phyloP scores from a whole-genome alignment of 805 yeast genomes.

The Candida vartiovaarae region DNA sequence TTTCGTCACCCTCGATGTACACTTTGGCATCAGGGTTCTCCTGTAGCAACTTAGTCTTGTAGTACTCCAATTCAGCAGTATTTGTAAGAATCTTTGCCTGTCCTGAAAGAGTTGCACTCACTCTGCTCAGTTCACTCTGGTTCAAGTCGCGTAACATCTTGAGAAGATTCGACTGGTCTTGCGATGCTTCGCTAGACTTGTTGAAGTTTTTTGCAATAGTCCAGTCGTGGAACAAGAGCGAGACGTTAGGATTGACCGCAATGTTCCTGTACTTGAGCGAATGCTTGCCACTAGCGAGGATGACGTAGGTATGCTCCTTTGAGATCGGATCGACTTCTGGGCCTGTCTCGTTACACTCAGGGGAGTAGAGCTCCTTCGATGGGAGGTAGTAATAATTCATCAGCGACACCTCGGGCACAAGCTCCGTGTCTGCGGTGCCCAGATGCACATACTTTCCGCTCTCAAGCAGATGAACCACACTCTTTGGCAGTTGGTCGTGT shows the following conservation, averaged over 20 bases:
- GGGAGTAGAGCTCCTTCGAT: slow-evolving; percentile 27
- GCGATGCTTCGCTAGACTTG: slow-evolving; percentile 22
- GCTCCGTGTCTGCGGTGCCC: slow-evolving; percentile 58
- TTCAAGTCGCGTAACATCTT: slow-evolving; percentile 69
- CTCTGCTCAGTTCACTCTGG: slow-evolving; percentile 69
- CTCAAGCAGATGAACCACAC: slow-evolving; percentile 40
- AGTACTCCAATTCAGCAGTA: slow-evolving; percentile 47
- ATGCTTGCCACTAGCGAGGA: slow-evolving; percentile 62
- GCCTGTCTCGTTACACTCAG: slow-evolving; percentile 11
- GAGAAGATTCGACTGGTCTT: slow-evolving; percentile 35
- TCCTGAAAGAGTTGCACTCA: slow-evolving; percentile 79
- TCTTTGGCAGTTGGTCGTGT: slow-evolving; percentile 29
- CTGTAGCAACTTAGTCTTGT: slow-evolving; percentile 52
- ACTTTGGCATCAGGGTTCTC: slow-evolving; percentile 64
- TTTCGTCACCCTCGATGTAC: slow-evolving; percentile 58
- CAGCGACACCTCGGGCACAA: slow-evolving; percentile 79
- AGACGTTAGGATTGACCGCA: slow-evolving; percentile 63
- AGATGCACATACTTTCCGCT: slow-evolving; percentile 71
- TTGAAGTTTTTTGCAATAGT: slow-evolving; percentile 47
- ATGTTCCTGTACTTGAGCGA: slow-evolving; percentile 76
- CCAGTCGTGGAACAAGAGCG: slow-evolving; percentile 89
- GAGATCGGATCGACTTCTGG: slow-evolving; percentile 22
- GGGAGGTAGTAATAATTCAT: slow-evolving; percentile 81
- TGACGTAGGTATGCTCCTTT: slow-evolving; percentile 42
- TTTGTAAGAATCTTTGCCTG: slow-evolving; percentile 49